Conservation (phyloP, 1,284 basidiomycete species). For the Pisolithus thermaeus region DNA sequence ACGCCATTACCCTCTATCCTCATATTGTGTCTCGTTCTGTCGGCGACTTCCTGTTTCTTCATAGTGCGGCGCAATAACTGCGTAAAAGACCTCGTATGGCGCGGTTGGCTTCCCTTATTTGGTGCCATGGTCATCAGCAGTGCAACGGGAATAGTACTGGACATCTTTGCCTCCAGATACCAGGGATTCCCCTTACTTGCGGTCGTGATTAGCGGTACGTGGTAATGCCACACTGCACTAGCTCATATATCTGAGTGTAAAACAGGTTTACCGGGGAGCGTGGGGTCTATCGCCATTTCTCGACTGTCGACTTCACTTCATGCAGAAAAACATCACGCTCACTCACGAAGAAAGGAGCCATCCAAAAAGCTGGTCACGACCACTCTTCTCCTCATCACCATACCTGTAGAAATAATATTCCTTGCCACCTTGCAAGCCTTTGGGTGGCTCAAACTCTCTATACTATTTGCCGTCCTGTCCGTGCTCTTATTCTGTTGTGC, state of each 20-base stretch:
- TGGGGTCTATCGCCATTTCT: constrained; percentile 90
- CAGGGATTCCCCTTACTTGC: constrained; percentile 86
- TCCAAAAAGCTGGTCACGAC: constrained; percentile 51
- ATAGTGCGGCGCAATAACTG: constrained; percentile 61
- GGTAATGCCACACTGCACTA: background rate
- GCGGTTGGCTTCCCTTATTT: constrained; percentile 89
- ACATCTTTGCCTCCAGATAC: constrained; percentile 82
- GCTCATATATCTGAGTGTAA: background rate
- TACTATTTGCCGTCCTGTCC: constrained; percentile 62
- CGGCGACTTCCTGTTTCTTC: constrained; percentile 48
- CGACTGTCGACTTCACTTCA: constrained; percentile 85
- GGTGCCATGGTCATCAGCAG: constrained; percentile 91
- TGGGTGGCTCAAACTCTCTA: constrained; percentile 71
- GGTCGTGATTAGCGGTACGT: constrained; percentile 80
- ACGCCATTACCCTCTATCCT: constrained; percentile 64
- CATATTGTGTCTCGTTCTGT: constrained; percentile 49
- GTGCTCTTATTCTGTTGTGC: constrained; percentile 68
- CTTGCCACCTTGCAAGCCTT: constrained; percentile 57
- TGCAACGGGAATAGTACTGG: constrained; percentile 87
- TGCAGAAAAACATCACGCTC: constrained; percentile 32
- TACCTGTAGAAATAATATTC: constrained; percentile 76
- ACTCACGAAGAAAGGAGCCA: constrained; percentile 29
- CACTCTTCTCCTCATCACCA: constrained; percentile 66
- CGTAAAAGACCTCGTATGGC: constrained; percentile 66
- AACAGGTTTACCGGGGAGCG: constrained; percentile 76